Evolutionary conservation across 176 grass and related monocot species (phyloP), one percentile per base, ranked within the genome.

Genomic region (Tillandsia fasciculata): DNA sequence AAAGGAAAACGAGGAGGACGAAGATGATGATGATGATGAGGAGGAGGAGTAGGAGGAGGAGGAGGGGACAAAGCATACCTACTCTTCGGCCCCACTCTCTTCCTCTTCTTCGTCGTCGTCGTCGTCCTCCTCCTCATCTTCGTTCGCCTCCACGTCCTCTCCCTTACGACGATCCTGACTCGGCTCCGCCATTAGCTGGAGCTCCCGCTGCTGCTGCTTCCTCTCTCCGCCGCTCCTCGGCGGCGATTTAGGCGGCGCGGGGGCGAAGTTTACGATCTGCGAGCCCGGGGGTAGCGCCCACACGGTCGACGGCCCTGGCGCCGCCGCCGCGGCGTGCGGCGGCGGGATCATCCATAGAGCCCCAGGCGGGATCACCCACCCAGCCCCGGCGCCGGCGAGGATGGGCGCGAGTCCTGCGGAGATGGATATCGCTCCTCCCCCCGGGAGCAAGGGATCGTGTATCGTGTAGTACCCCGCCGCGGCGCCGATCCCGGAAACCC

Each of bases 291-390:
- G 75, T 64, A 78, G n/a, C 10, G 72, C 82, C 9, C 87, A 61
- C 15, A 61, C 17, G 11, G 69, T 77, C 64, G 75, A 86, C 53
- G 79, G 78, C 52, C 74, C 84, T 1, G 56, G 8, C 8, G 58
- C 7, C 18, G 71, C 75, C 18, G 74, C 78, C 29, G 72, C 53
- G 29, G 29, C 33, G 33, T 42, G 33, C 33, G 33, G 33, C 18
- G 33, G 53, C 2, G 73, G 83, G 33, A 93, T 89, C n/a, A 88
- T 83, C 94, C 94, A 97, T 68, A 93, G 74, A 22, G 88, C 83
- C 65, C 91, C 94, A 2, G 77, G 42, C 11, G 86, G 84, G 11
- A 49, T 29, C 11, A 47, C 57, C 2, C 72, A 47, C 1, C 42
- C 58, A 3, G 72, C 42, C 47, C 33, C 17, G 2, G 51, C 69